phyloP scores from a whole-genome alignment of 208 protist species.

The Acanthamoeba royreba region DNA sequence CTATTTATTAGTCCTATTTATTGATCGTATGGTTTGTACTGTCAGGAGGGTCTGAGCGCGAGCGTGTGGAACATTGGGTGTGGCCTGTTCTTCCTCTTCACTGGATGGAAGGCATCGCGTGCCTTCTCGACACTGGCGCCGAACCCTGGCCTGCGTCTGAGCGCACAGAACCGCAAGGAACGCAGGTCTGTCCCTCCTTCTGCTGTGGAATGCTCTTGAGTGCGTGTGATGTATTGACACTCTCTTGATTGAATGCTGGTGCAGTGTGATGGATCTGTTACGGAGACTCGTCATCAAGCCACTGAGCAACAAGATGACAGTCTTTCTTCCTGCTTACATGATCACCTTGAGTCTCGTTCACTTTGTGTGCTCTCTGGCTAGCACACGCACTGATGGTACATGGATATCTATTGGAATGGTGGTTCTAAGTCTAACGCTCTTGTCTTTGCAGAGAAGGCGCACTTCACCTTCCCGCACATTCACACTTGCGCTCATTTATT shows the following conservation, averaged over 20 bases:
- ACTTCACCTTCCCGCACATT: neutral
- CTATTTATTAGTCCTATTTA: neutral
- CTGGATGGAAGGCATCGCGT: neutral
- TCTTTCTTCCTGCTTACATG: neutral
- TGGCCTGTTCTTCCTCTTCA: neutral
- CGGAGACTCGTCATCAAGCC: neutral
- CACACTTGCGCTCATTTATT: neutral
- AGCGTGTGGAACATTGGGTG: neutral
- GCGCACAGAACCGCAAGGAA: neutral
- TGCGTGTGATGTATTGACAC: neutral
- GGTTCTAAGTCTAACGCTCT: neutral
- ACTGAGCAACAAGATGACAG: neutral
- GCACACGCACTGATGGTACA: neutral
- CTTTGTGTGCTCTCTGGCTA: neutral
- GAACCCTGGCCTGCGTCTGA: neutral
- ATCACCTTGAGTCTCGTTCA: neutral
- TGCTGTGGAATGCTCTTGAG: too few species aligned
- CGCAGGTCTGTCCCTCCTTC: neutral
- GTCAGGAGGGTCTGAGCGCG: neutral
- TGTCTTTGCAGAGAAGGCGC: neutral
- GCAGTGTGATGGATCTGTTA: neutral
- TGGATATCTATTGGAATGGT: neutral
- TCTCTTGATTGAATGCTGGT: neutral
- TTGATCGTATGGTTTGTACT: neutral
- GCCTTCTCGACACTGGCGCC: neutral